Base-by-base conservation (phyloP, 495 filamentous ascomycete genomes). In the Xylaria palmicola region DNA sequence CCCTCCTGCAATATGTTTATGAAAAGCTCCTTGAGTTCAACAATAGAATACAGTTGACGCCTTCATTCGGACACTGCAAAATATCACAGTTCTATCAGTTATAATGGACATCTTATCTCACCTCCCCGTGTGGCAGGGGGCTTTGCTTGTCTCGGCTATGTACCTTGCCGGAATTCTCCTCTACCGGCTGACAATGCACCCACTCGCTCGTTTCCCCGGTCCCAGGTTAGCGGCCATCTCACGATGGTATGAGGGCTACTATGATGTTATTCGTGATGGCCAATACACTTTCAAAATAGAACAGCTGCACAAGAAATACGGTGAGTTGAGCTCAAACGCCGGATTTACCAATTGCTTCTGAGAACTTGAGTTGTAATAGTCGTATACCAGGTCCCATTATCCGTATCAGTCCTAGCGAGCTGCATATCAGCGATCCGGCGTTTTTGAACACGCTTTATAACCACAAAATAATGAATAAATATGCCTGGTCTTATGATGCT, bases 211-310 rank as follows among this genome's bases (percentile, higher is more conserved):
- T 15, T 75, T 79, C 39, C 79, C 76, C 0, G 80, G 81, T 10
- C 81, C 81, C n/a, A 79, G 72, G 56, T 64, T 83, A 26, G 81
- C 77, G 7, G 79, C 80, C 29, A 48, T 75, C 19, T 79, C 77
- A 1, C 57, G 69, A 9, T 71, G 75, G 39, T 81, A 79, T 37
- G 75, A 81, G 26, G 58, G 65, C 5, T 84, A 81, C 60, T 83
- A 75, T 58, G 76, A 62, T 58, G 26, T 56, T 9, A 15, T 49
- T 22, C 51, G 34, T 26, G 43, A 55, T 17, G 65, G 65, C 15
- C 32, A 65, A 51, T 71, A 64, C n/a, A 63, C 60, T 0, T 56
- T 66, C 24, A 59, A 68, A 17, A 65, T 69, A 10, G 36, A 59
- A 26, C 41, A 64, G 8, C 27, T 72, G 37, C 67, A 72, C 50